Percentiles rank a stretch among this genome's conserved stretches.
Conservation (phyloP, 2,329 filamentous ascomycete species). For the Ceratocystis alfenasii region DNA sequence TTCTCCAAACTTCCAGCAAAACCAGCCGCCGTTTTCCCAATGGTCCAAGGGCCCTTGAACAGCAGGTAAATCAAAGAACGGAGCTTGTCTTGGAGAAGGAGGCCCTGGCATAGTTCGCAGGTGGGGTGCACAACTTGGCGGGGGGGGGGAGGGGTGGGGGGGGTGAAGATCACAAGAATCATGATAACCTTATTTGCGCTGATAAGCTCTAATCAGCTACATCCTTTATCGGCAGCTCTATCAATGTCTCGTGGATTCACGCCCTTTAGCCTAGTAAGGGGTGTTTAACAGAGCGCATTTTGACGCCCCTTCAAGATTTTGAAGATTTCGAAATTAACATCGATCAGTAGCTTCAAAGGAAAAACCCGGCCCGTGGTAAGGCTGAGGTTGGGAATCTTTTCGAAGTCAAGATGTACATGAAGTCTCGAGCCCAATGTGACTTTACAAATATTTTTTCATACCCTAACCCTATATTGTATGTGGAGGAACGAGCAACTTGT, state of each 20-base stretch:
- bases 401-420: too few species aligned
- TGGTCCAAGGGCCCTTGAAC: neutral
- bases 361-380: too few species aligned
- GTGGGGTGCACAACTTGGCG: too few species aligned
- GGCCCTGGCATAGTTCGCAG: neutral
- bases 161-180: neutral
- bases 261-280: neutral
- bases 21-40: neutral
- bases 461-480: neutral
- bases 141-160: neutral
- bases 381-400: too few species aligned
- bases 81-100: neutral
- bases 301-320: too few species aligned
- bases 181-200: conserved; percentile 6
- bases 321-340: too few species aligned
- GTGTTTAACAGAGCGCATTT: neutral
- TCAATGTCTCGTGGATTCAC: neutral
- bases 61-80: neutral
- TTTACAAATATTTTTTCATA: neutral
- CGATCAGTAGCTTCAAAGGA: too few species aligned
- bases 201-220: conserved; percentile 7
- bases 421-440: too few species aligned
- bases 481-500: neutral
- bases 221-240: conserved; percentile 5
- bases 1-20: neutral